Base-by-base conservation (phyloP, 2,329 filamentous ascomycete genomes). In the Clonostachys rosea region DNA sequence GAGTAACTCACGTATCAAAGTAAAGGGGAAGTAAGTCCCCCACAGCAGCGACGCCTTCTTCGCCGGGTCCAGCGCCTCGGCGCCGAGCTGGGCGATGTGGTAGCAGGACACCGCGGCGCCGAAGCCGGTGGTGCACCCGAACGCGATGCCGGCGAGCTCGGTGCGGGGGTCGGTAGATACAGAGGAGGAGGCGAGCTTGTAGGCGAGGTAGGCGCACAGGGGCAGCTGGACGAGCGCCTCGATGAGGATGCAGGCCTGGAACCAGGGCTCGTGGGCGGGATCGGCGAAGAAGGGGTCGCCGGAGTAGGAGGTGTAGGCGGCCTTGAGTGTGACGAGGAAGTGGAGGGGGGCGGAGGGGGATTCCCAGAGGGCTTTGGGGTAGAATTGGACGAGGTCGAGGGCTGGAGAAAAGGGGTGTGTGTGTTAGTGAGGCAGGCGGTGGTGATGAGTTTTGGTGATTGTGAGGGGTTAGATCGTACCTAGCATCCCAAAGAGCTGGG, bases 361-460 rank as follows among this genome's bases (percentile, higher is more conserved):
- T 4, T 62, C 56, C 61, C 70, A 77, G 42, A 81, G 67, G 44
- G 60, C 63, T 3, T 56, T 49, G 1, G 79, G 79, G 58, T 80
- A 81, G 53, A 78, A 68, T 34, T 70, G 67, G 35, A 78, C 70
- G 43, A 78, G 71, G 54, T 83, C 79, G 42, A 81, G 68, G 53
- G 70, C 78, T 81, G 47, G 2, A n/a, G 10, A 10, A 45, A 43
- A 8, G 24, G 24, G 24, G 24, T 3, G 9, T 3, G 24, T 10
- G 20, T 12, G 20, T 43, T 16, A 24, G 44, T 46, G 33, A 36
- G 16, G 18, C 12, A 10, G 11, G 8, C 20, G 24, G 43, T 16
- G 11, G 43, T 16, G 11, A 47, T 17, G 14, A 20, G n/a, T 35
- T 44, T 6, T 18, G n/a, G 46, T 48, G n/a, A 45, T 36, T 13